Conservation (phyloP, 768 basidiomycete species). For the Mycena belliarum region DNA sequence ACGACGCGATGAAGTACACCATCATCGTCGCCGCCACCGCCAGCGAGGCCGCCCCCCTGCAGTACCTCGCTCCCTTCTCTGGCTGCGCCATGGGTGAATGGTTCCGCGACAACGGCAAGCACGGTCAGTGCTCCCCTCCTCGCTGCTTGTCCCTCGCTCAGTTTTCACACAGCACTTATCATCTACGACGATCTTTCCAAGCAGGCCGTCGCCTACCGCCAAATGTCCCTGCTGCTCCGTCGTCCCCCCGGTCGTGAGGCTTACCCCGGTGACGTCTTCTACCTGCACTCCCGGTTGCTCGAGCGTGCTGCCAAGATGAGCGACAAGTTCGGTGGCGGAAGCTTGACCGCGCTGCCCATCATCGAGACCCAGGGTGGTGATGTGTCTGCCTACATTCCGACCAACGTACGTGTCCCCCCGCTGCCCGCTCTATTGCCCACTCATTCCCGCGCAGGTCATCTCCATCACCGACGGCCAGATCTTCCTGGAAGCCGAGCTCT, state of each 20-base stretch:
- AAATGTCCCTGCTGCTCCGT: conserved; percentile 99
- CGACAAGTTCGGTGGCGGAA: conserved; percentile 98
- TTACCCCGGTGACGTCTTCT: conserved; percentile 99
- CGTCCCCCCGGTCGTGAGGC: conserved; percentile 99
- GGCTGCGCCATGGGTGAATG: conserved; percentile 99
- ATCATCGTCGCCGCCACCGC: conserved; percentile 99
- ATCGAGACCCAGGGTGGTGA: conserved; percentile 99
- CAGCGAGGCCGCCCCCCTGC: conserved; percentile 97
- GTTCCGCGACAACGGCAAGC: conserved; percentile 99
- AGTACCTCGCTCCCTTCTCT: conserved; percentile 99
- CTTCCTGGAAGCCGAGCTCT: conserved; percentile 99
- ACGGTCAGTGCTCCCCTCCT: conserved; percentile 58
- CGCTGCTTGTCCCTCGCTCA: neutral
- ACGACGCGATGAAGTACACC: conserved; percentile 99
- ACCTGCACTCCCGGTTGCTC: conserved; percentile 99
- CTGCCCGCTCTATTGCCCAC: neutral
- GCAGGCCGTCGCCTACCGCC: conserved; percentile 99
- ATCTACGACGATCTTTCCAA: conserved; percentile 99
- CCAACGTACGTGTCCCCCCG: conserved; percentile 60
- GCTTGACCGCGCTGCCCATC: conserved; percentile 97
- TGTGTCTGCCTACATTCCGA: conserved; percentile 99
- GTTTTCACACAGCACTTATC: conserved; percentile 69
- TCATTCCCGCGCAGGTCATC: conserved; percentile 68
- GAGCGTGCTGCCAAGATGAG: conserved; percentile 99
- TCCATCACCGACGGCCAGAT: conserved; percentile 99